These are phyloP conservation scores for Parmelia sp. DNA, from an alignment of 495 filamentous ascomycete genomes.

Conservation along the genomic window DNA sequence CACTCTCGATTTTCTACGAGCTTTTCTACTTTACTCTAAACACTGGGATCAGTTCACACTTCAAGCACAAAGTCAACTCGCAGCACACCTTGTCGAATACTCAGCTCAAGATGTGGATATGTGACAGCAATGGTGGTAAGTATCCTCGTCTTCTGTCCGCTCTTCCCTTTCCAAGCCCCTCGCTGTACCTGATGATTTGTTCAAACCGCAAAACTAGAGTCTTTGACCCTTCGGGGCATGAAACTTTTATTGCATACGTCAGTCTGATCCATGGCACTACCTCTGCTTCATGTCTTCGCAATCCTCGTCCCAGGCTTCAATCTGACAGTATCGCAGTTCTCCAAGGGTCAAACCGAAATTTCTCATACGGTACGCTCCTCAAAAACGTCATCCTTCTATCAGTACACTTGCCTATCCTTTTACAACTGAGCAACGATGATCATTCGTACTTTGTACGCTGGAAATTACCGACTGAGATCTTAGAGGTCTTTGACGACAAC, in stretches of 20 bases:
- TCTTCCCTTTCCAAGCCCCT: constrained; percentile 6
- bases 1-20: too few species aligned
- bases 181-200: constrained; percentile 59
- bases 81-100: not conserved
- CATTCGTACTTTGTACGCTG: constrained; percentile 83
- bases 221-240: constrained; percentile 95
- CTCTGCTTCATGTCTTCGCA: not conserved
- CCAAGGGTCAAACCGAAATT: not conserved
- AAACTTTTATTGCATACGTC: constrained; percentile 96
- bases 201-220: constrained; percentile 99
- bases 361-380: constrained; percentile 7
- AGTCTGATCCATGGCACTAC: constrained; percentile 66
- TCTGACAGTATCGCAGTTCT: constrained; percentile 5
- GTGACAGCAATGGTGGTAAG: not conserved
- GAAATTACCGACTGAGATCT: constrained; percentile 99
- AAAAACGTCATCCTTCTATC: not conserved
- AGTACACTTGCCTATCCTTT: not conserved
- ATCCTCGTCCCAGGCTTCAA: not conserved
- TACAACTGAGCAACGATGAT: constrained; percentile 60
- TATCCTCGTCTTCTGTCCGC: not conserved
- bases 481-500: constrained; percentile 69
- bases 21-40: too few species aligned
- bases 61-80: too few species aligned
- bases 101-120: not conserved
- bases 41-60: too few species aligned